Percentiles rank a stretch among this genome's conserved stretches.
Evolutionary conservation across 441 rosid genomes (phyloP).

Genomic region (Adansonia rubrostipa): DNA sequence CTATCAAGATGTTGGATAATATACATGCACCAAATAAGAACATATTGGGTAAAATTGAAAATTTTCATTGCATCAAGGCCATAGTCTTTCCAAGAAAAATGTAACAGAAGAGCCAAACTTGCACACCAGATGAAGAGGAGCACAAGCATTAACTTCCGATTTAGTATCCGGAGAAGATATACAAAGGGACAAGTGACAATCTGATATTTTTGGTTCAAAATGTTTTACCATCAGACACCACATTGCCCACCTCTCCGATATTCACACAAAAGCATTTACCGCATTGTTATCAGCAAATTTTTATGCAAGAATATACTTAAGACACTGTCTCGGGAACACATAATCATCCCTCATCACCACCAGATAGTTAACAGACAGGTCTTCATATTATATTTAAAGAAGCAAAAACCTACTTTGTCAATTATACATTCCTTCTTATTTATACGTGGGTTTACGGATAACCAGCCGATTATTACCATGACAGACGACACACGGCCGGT

Average conservation of each 20-base stretch:
- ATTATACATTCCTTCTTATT: neutral
- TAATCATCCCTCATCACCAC: neutral
- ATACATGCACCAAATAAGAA: neutral
- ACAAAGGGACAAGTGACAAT: conserved; percentile 35
- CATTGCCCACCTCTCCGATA: conserved; percentile 47
- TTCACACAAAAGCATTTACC: neutral
- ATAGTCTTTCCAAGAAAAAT: neutral
- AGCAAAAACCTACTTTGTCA: neutral
- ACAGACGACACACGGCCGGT: no score
- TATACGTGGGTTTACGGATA: neutral
- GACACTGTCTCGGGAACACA: conserved; percentile 8
- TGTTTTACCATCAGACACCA: conserved; percentile 37
- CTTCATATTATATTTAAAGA: neutral
- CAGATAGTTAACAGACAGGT: neutral
- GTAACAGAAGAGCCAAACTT: conserved; percentile 21
- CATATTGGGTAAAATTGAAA: neutral
- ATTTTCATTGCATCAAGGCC: neutral
- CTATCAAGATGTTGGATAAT: neutral
- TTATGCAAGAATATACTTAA: neutral
- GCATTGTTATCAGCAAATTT: neutral
- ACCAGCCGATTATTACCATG: neutral
- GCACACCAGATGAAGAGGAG: conserved; percentile 34
- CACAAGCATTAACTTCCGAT: conserved; percentile 72
- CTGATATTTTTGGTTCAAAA: conserved; percentile 37
- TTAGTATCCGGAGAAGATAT: conserved; percentile 46